Base-by-base conservation (phyloP, 2,329 filamentous ascomycete species). In the Tolypocladium ovalisporum region DNA sequence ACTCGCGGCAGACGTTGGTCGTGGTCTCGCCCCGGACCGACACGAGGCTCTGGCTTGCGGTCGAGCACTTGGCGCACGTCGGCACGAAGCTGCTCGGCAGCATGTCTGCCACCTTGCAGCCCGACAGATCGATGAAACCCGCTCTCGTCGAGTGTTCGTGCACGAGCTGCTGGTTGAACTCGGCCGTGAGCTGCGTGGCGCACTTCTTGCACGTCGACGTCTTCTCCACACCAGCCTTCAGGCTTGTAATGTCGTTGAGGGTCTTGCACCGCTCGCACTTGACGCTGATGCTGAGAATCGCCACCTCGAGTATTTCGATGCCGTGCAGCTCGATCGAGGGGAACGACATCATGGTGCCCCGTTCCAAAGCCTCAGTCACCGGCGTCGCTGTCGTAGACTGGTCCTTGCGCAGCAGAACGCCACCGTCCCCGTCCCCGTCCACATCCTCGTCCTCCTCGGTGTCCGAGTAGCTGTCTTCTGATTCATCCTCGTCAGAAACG, bases 261-360 rank as follows among this genome's bases (percentile, higher is more conserved):
- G 88, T 87, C 68, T 87, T 91, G 77, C 90, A 95, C 40, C 90
- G 82, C 55, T 86, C 83, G 68, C 90, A 95, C 68, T 91, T 92
- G 61, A 90, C 77, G 3, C 81, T 87, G 61, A 94, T 75, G 58
- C 82, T 85, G 36, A 94, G 74, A 29, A 81, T 77, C 0, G 79
- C 75, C 1, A 93, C 71, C 63, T 92, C 84, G 10, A 95, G 76
- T 2, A 94, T 72, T 66, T 94, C 89, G 59, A 94, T 86, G 40
- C 86, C 83, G 66, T 90, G 81, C 2, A 95, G 79, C 65, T 93
- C 88, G 58, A 94, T 75, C 32, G 81, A 84, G 0, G 90, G 90
- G 64, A 94, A 90, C 0, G 86, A 90, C 9, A 95, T 77, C 56
- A 88, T 83, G n/a, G 89, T 87, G 29, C 89, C 89, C 56, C 79